Evolutionary conservation across 108 stramenopile genomes (phyloP).

Genomic region (Bacterosira constricta): DNA sequence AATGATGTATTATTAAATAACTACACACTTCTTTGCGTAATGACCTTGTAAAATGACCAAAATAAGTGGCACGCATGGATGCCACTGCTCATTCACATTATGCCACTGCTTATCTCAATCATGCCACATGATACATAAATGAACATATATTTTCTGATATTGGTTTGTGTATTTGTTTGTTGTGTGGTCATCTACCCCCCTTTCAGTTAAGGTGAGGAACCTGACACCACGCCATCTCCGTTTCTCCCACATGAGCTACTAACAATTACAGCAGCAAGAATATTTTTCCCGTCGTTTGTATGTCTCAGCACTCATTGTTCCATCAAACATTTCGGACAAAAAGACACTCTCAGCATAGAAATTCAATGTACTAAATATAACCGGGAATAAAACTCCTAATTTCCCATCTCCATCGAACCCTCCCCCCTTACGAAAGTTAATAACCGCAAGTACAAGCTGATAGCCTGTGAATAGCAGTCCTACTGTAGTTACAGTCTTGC

Average conservation of each 20-base stretch:
- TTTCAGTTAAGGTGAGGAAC: too few species aligned
- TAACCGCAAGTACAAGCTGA: conserved; percentile 12
- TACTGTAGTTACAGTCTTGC: neutral
- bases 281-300: conserved; percentile 21
- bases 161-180: too few species aligned
- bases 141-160: too few species aligned
- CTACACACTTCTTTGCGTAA: too few species aligned
- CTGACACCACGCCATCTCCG: neutral
- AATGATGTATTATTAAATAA: too few species aligned
- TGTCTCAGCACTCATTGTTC: conserved; percentile 15
- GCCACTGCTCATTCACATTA: too few species aligned
- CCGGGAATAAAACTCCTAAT: neutral
- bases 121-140: too few species aligned
- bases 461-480: conserved; percentile 7
- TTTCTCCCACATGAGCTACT: neutral
- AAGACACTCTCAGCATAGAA: conserved; percentile 13
- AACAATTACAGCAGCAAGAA: conserved; percentile 24
- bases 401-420: neutral
- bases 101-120: too few species aligned
- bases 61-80: too few species aligned
- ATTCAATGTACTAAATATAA: neutral
- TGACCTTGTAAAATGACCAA: too few species aligned
- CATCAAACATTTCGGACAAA: conserved; percentile 8
- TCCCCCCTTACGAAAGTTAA: neutral
- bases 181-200: too few species aligned